A percentile compares a stretch with the other conserved stretches of the same genome.
Evolutionary conservation across 192 early-diverging fungal species (phyloP).

Genomic region (Piromyces finnis): DNA sequence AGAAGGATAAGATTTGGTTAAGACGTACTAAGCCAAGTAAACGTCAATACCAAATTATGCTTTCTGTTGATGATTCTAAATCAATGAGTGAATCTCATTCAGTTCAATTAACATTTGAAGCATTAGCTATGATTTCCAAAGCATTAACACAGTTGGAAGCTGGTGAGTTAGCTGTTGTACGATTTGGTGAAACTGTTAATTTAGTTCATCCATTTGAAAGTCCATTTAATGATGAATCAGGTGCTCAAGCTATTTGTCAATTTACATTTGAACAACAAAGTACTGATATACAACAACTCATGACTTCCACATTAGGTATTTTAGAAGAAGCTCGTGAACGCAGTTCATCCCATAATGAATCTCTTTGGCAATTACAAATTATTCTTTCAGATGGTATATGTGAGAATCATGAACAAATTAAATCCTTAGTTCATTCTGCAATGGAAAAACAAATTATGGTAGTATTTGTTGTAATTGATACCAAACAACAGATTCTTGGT

Average conservation of each 20-base stretch:
- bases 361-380: slow-evolving; percentile 86
- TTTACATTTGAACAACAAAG: slow-evolving; percentile 79
- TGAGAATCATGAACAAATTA: slow-evolving; percentile 75
- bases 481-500: slow-evolving; percentile 19
- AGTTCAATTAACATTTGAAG: slow-evolving; percentile 87
- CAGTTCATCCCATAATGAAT: slow-evolving; percentile 7
- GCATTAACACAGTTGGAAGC: slow-evolving; percentile 88
- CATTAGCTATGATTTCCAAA: slow-evolving; percentile 76
- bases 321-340: slow-evolving; percentile 49
- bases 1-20: slow-evolving; percentile 99
- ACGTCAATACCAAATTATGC: slow-evolving; percentile 95
- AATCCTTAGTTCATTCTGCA: slow-evolving; percentile 65
- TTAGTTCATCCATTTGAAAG: slow-evolving; percentile 90
- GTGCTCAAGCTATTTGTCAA: slow-evolving; percentile 70
- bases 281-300: slow-evolving; percentile 71
- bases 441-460: slow-evolving; percentile 75
- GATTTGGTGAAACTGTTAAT: slow-evolving; percentile 74
- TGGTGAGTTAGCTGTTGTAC: slow-evolving; percentile 74
- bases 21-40: slow-evolving; percentile 91
- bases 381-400: slow-evolving; percentile 95
- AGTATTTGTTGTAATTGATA: slow-evolving; percentile 90
- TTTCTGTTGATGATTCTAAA: slow-evolving; percentile 90
- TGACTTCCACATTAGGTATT: slow-evolving; percentile 65
- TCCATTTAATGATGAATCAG: slow-evolving; percentile 74
- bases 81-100: slow-evolving; percentile 83